Conservation (phyloP, 1,139 yeast genomes). For the Magnusiomyces magnusii region DNA sequence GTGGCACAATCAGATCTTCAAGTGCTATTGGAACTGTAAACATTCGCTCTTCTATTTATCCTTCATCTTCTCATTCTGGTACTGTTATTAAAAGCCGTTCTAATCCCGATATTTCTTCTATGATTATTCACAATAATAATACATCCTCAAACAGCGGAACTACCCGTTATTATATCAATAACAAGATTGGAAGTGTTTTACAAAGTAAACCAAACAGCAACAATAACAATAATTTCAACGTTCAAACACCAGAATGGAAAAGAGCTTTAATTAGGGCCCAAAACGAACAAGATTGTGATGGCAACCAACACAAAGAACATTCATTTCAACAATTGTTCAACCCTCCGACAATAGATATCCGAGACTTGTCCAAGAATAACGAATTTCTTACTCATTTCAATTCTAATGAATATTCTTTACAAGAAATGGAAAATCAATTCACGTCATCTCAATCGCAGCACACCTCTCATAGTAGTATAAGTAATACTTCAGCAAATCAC, state of each 20-base stretch:
- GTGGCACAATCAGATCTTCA: background rate
- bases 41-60: background rate
- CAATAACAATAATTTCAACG: background rate
- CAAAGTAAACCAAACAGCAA: background rate
- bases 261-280: background rate
- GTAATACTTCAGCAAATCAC: background rate
- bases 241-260: constrained; percentile 3
- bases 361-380: background rate
- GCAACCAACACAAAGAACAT: background rate
- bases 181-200: background rate
- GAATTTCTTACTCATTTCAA: background rate
- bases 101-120: background rate
- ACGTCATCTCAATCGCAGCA: background rate
- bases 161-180: background rate
- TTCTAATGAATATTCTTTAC: no score
- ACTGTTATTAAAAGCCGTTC: background rate
- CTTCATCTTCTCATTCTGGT: background rate
- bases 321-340: constrained; percentile 1
- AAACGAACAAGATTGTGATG: background rate
- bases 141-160: background rate
- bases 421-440: background rate
- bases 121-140: background rate
- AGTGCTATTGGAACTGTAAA: background rate
- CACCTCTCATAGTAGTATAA: background rate
- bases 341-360: constrained; percentile 1